A percentile compares a stretch with the other conserved stretches of the same genome.
Evolutionary conservation across 768 basidiomycete genomes (phyloP).

Genomic region (Lactarius hatsudake): DNA sequence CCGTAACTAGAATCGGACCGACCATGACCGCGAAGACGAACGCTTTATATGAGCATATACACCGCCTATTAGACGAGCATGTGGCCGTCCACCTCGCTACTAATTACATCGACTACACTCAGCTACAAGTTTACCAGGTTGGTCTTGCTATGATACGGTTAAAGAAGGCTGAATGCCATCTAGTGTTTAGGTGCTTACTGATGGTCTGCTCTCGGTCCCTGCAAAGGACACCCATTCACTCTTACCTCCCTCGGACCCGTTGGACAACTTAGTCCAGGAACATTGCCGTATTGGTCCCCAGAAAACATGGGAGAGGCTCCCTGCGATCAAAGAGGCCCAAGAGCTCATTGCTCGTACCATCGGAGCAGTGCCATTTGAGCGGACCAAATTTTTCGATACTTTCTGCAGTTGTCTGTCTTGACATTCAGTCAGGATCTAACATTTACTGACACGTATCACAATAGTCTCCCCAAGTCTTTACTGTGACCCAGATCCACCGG

Average conservation of each 20-base stretch:
- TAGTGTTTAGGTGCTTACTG: constrained; percentile 12
- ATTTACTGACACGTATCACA: not conserved
- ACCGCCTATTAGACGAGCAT: constrained; percentile 23
- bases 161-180: not conserved
- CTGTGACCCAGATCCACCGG: not conserved
- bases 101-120: constrained; percentile 18
- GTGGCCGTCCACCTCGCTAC: constrained; percentile 18
- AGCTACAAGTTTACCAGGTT: constrained; percentile 23
- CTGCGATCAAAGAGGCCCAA: not conserved
- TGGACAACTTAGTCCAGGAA: constrained; percentile 14
- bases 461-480: constrained; percentile 1
- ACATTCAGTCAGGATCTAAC: not conserved
- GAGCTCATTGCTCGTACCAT: constrained; percentile 4
- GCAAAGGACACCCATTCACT: constrained; percentile 21
- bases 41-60: constrained; percentile 22
- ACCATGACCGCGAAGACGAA: constrained; percentile 6
- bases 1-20: not conserved
- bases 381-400: not conserved
- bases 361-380: not conserved
- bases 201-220: constrained; percentile 7
- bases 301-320: constrained; percentile 9
- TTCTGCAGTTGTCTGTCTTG: constrained; percentile 5
- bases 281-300: constrained; percentile 3
- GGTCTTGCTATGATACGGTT: not conserved
- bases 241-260: constrained; percentile 20